Conservation (phyloP, 495 filamentous ascomycete genomes). For the Talaromyces trachyspermus region DNA sequence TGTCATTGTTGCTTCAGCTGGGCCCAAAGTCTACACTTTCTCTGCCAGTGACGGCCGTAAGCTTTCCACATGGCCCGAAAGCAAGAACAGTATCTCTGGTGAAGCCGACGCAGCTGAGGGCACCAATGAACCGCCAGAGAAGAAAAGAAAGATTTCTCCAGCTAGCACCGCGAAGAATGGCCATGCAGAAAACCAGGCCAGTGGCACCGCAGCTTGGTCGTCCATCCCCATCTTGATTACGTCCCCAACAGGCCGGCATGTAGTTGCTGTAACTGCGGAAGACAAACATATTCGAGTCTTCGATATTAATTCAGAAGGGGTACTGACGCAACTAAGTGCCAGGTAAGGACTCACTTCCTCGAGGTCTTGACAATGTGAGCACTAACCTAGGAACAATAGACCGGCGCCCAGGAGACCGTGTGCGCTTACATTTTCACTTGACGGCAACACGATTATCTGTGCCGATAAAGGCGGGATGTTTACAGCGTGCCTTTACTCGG, state of each 20-base stretch:
- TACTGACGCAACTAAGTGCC: conserved; percentile 60
- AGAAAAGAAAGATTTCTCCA: conserved; percentile 42
- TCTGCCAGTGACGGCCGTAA: conserved; percentile 33
- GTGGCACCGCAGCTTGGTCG: conserved; percentile 25
- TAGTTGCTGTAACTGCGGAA: conserved; percentile 73
- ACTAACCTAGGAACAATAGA: conserved; percentile 33
- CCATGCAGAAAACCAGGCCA: conserved; percentile 12
- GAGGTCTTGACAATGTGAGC: not conserved
- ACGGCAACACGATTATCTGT: conserved; percentile 63
- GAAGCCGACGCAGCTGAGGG: conserved; percentile 14
- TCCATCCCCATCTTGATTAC: conserved; percentile 50
- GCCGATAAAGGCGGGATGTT: conserved; percentile 97
- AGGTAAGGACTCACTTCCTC: conserved; percentile 42
- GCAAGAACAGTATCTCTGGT: conserved; percentile 11
- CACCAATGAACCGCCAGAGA: conserved; percentile 37
- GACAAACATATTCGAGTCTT: conserved; percentile 89
- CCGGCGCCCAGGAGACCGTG: conserved; percentile 84
- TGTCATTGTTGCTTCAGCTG: conserved; percentile 49
- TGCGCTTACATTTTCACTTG: conserved; percentile 58
- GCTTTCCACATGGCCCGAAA: conserved; percentile 42
- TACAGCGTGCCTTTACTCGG: conserved; percentile 75
- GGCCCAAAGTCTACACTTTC: conserved; percentile 47
- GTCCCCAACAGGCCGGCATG: conserved; percentile 53
- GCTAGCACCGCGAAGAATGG: conserved; percentile 16
- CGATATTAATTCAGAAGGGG: conserved; percentile 50